These are phyloP conservation scores for Pseudonitzschia multistriata DNA, from an alignment of 108 stramenopile genomes.

Conservation along the genomic window DNA sequence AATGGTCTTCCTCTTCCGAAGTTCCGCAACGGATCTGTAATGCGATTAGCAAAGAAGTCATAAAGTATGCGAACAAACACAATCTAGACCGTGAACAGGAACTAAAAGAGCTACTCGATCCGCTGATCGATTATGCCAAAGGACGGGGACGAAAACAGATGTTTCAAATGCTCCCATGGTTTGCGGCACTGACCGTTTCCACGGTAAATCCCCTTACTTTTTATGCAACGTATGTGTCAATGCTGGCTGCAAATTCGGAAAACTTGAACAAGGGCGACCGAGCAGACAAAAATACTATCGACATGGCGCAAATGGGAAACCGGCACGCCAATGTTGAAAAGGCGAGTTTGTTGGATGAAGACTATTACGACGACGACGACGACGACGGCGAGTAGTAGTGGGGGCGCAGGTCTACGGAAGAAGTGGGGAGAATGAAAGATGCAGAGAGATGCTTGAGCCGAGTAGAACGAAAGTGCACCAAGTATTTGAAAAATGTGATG, in stretches of 20 bases:
- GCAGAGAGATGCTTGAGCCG: background rate
- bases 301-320: slow-evolving; percentile 12
- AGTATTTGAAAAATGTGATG: too few relatives aligned
- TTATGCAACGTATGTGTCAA: slow-evolving; percentile 17
- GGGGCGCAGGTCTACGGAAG: background rate
- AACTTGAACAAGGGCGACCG: slow-evolving; percentile 7
- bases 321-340: slow-evolving; percentile 24
- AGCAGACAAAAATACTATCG: slow-evolving; percentile 11
- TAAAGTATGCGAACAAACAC: slow-evolving; percentile 40
- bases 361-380: slow-evolving; percentile 10
- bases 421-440: background rate
- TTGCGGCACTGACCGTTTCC: slow-evolving; percentile 19
- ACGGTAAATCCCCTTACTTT: slow-evolving; percentile 9
- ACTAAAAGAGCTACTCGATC: slow-evolving; percentile 43
- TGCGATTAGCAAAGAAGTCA: slow-evolving; percentile 38
- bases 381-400: background rate
- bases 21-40: slow-evolving; percentile 35
- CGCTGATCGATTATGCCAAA: slow-evolving; percentile 36
- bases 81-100: slow-evolving; percentile 44
- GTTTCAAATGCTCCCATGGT: slow-evolving; percentile 43
- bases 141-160: slow-evolving; percentile 45
- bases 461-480: background rate
- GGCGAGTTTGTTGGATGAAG: slow-evolving; percentile 27
- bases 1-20: slow-evolving; percentile 32
- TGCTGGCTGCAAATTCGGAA: slow-evolving; percentile 2